Conservation (phyloP, 2,329 filamentous ascomycete genomes). For the Fusarium camptoceras region DNA sequence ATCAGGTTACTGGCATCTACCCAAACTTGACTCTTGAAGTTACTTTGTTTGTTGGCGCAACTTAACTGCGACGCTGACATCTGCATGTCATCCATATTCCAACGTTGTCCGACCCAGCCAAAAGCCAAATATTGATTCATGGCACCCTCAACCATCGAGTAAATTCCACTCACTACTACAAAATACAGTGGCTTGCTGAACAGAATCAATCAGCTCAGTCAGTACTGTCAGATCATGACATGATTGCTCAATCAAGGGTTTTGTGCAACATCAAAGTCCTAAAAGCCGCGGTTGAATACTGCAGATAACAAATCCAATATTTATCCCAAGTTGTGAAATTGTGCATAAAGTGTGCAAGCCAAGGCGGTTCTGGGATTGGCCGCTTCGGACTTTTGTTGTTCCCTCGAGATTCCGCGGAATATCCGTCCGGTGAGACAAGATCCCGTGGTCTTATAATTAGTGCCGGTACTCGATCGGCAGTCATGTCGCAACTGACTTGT, state of each 20-base stretch:
- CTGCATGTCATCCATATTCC: neutral
- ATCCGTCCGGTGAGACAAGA: neutral
- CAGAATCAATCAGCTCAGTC: neutral
- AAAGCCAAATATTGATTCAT: neutral
- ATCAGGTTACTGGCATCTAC: rapidly evolving
- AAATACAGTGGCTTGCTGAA: neutral
- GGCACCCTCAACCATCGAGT: neutral
- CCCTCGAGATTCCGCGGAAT: neutral
- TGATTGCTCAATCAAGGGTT: neutral
- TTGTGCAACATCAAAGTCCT: neutral
- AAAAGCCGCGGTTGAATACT: neutral
- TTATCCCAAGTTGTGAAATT: neutral
- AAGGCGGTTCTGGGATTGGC: neutral
- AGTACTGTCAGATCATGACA: neutral
- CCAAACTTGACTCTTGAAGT: neutral
- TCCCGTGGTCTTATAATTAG: neutral
- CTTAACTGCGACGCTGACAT: neutral
- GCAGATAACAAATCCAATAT: neutral
- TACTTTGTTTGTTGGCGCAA: rapidly evolving
- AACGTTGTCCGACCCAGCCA: rapidly evolving
- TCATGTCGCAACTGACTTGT: rapidly evolving
- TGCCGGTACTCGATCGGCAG: neutral
- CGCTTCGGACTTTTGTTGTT: neutral
- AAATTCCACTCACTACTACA: neutral
- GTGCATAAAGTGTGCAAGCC: neutral